phyloP scores from a whole-genome alignment of 805 yeast genomes.

The Priceomyces carsonii region DNA sequence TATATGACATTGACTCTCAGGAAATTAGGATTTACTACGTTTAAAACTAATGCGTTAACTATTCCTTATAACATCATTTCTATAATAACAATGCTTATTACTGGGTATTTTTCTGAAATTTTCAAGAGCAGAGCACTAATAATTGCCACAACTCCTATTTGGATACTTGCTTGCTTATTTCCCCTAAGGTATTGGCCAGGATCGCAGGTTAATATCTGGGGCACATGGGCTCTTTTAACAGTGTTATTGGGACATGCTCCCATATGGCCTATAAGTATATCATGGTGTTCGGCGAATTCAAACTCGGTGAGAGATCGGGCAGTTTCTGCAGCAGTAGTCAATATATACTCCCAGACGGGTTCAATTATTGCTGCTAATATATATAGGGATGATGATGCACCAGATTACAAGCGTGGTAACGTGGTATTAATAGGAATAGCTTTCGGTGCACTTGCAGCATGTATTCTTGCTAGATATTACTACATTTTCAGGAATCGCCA shows the following conservation, averaged over 20 bases:
- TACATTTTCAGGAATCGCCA: constrained; percentile 43
- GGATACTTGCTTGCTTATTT: constrained; percentile 18
- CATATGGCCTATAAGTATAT: constrained; percentile 55
- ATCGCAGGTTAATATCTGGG: constrained; percentile 41
- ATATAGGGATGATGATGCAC: constrained; percentile 58
- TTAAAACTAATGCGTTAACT: constrained; percentile 50
- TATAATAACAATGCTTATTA: constrained; percentile 22
- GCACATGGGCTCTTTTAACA: constrained; percentile 40
- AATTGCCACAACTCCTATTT: constrained; percentile 18
- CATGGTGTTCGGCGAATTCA: constrained; percentile 64
- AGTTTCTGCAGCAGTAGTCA: constrained; percentile 63
- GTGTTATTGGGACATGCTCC: constrained; percentile 46
- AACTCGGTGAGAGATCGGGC: constrained; percentile 65
- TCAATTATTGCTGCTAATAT: constrained; percentile 55
- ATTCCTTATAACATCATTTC: constrained; percentile 47
- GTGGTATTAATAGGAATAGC: constrained; percentile 36
- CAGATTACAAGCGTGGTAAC: constrained; percentile 62
- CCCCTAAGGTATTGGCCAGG: constrained; percentile 42
- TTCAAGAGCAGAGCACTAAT: constrained; percentile 21
- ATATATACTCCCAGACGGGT: constrained; percentile 63
- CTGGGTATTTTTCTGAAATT: constrained; percentile 23
- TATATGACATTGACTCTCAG: constrained; percentile 52
- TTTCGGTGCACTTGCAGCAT: constrained; percentile 29
- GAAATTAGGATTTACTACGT: constrained; percentile 52
- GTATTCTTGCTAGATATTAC: constrained; percentile 33